Percentiles rank a stretch among this genome's conserved stretches.
These are phyloP conservation scores for Phalaenopsis hybrid DNA, from an alignment of 116 monocot species.

Conservation along the genomic window DNA sequence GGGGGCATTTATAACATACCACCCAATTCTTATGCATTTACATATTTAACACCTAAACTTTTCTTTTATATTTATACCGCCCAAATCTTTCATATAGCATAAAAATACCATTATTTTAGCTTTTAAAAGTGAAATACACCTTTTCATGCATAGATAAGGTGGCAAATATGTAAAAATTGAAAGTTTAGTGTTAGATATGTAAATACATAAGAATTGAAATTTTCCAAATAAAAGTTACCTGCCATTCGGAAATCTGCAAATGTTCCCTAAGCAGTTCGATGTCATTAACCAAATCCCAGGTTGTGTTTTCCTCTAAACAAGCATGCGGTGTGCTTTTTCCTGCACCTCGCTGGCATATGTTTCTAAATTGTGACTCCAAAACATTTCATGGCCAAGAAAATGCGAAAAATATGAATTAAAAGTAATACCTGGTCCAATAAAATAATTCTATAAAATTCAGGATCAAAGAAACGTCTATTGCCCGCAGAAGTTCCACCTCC, in stretches of 20 bases:
- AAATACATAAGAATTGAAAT: no score
- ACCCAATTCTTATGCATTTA: no score
- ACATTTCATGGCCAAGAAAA: neutral
- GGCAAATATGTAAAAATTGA: no score
- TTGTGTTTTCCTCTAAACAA: slow-evolving; percentile 95
- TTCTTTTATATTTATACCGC: no score
- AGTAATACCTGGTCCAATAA: slow-evolving; percentile 84
- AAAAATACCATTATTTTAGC: no score
- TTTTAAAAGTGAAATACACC: no score
- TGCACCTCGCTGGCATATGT: slow-evolving; percentile 75
- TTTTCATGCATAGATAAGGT: no score
- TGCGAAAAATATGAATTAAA: neutral
- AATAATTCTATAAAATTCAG: slow-evolving; percentile 86
- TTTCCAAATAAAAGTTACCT: slow-evolving; percentile 28
- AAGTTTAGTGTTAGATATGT: no score
- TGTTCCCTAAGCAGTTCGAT: slow-evolving; percentile 90
- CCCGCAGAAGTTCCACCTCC: slow-evolving; percentile 81
- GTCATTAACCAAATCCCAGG: slow-evolving; percentile 90
- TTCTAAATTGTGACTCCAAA: slow-evolving; percentile 7
- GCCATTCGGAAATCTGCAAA: slow-evolving; percentile 93
- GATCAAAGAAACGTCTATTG: slow-evolving; percentile 90
- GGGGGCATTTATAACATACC: no score
- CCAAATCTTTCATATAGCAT: no score
- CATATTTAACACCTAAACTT: no score
- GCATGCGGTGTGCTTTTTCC: slow-evolving; percentile 98